phyloP scores from a whole-genome alignment of 1,284 basidiomycete species.

The Sporisorium reilianum region DNA sequence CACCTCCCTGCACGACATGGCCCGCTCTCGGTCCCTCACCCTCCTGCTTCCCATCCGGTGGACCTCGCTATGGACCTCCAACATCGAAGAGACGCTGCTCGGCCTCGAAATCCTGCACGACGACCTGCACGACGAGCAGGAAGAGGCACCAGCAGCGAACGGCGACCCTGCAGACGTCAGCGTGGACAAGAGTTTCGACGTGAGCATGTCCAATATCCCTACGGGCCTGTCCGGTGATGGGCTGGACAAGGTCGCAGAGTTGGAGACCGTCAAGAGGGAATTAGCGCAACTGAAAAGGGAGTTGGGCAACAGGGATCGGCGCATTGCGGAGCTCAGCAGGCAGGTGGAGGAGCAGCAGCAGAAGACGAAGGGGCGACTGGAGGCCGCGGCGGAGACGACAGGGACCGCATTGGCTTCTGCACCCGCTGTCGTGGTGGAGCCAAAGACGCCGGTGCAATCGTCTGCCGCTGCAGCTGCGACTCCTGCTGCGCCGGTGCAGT shows the following conservation, averaged over 20 bases:
- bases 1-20: constrained; percentile 14
- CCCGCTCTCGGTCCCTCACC: neutral
- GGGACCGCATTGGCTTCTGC: neutral
- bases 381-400: neutral
- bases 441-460: constrained; percentile 2
- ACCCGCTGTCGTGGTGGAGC: neutral
- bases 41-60: constrained; percentile 30
- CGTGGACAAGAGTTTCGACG: constrained; percentile 37
- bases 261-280: constrained; percentile 18
- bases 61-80: constrained; percentile 11
- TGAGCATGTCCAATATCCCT: constrained; percentile 44
- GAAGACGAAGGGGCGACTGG: constrained; percentile 4
- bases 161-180: constrained; percentile 18
- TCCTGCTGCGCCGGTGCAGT: neutral
- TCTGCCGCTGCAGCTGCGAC: neutral
- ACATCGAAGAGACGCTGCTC: constrained; percentile 36
- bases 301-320: constrained; percentile 8
- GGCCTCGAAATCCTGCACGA: constrained; percentile 44
- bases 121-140: constrained; percentile 7
- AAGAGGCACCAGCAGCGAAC: neutral
- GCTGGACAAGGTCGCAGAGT: constrained; percentile 14
- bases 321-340: constrained; percentile 12
- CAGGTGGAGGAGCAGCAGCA: constrained; percentile 9
- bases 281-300: constrained; percentile 23
- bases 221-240: constrained; percentile 22